phyloP scores from a whole-genome alignment of 805 yeast species.

The Saccharomycopsis sp. region DNA sequence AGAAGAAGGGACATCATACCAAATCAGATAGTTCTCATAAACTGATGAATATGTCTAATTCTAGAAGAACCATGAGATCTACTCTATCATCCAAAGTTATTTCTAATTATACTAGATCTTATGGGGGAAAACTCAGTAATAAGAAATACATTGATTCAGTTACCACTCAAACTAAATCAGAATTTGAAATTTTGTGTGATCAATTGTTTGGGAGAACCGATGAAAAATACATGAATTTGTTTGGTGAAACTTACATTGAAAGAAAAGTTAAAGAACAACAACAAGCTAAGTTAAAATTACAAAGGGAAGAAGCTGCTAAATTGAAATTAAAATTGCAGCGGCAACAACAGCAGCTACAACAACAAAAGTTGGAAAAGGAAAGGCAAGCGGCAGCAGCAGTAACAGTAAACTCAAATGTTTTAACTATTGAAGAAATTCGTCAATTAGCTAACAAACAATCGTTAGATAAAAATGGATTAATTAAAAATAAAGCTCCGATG shows the following conservation, averaged over 20 bases:
- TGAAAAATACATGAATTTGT: conserved; percentile 12
- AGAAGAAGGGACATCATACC: neutral
- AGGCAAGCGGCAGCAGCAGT: neutral
- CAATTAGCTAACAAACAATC: conserved; percentile 7
- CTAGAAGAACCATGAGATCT: conserved; percentile 14
- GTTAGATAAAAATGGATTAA: conserved; percentile 2
- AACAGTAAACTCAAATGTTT: neutral
- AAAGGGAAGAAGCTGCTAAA: conserved; percentile 4
- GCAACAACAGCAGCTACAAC: neutral
- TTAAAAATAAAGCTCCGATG: conserved; percentile 10
- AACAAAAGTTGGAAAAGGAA: neutral
- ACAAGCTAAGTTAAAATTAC: neutral
- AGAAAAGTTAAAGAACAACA: conserved; percentile 11
- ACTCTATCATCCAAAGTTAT: conserved; percentile 18
- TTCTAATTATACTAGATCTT: conserved; percentile 11
- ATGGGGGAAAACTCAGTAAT: neutral
- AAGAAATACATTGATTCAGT: conserved; percentile 14
- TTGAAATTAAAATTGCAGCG: conserved; percentile 6
- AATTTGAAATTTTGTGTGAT: conserved; percentile 19
- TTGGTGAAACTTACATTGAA: conserved; percentile 19
- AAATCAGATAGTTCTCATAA: neutral
- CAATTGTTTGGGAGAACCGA: conserved; percentile 16
- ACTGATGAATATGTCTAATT: conserved; percentile 11
- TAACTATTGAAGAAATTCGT: conserved; percentile 11
- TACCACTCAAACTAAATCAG: conserved; percentile 16